These are phyloP conservation scores for Aspergillus niger DNA, from an alignment of 2,329 filamentous ascomycete species.

Conservation along the genomic window DNA sequence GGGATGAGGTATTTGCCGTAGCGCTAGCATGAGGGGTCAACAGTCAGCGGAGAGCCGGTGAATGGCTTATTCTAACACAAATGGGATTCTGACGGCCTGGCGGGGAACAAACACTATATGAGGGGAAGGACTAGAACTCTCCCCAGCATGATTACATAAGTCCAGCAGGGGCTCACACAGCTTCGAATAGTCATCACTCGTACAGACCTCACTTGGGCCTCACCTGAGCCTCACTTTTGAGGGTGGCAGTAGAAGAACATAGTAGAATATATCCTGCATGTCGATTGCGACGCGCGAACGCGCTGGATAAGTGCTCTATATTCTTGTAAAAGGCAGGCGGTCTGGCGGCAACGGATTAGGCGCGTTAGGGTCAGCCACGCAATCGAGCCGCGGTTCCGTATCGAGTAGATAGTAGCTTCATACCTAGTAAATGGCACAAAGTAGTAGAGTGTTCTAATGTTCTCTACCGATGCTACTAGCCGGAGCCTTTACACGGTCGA, in stretches of 20 bases:
- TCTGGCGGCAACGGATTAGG: neutral
- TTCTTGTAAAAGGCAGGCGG: slow-evolving; percentile 10
- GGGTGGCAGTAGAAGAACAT: neutral
- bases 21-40: neutral
- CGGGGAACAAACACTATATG: neutral
- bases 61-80: neutral
- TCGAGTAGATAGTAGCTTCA: no score
- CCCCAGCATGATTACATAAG: neutral
- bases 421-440: no score
- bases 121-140: neutral
- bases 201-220: neutral
- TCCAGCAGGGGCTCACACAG: no score
- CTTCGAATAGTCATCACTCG: neutral
- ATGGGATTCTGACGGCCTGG: neutral
- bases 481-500: no score
- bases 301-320: slow-evolving; percentile 2
- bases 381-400: neutral
- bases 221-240: neutral
- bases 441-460: neutral
- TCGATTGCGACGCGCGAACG: neutral
- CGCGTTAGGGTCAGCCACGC: neutral
- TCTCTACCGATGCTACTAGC: neutral
- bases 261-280: neutral
- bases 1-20: no score
- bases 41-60: neutral